Evolutionary conservation across 75 land plant genomes (phyloP), one percentile per base, ranked within the genome.

Genomic region (Selaginella tamariscina): DNA sequence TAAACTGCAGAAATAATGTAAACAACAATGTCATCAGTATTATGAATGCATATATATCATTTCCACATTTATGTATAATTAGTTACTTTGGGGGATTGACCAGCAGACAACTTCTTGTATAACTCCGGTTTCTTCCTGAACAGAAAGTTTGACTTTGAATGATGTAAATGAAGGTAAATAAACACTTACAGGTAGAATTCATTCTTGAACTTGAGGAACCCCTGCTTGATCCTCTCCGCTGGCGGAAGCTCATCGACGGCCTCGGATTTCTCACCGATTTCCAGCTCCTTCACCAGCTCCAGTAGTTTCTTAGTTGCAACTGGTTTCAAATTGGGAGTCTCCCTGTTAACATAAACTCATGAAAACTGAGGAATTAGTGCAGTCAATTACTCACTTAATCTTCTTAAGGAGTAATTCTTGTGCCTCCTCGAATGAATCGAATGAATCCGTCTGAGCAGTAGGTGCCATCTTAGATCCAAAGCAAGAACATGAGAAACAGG

Each of bases 71-170:
- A 49, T 15, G 55, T 5, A 72, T 68, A 29, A 27, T 54, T 18
- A 21, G 15, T 70, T 59, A 82, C 90, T 85, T 89, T 89, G 29
- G 95, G 95, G 29, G 77, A 68, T 70, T 89, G 95, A 44, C 30
- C 78, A 1, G 75, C 62, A 0, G 88, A 78, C 32, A 89, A 88
- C 27, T 71, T 72, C 68, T 79, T 66, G 60, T 66, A 89, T 23
- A 71, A 80, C n/a, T 74, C 84, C 23, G 74, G 73, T 39, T 88
- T 77, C 68, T 88, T 79, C 80, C 94, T 89, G 82, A 23, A n/a
- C 26, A 27, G 29, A 27, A 11, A 21, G 30, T 20, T 28, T 33
- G 32, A 13, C 1, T 9, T 22, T 1, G 29, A 1, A 18, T 55
- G 33, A 24, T 31, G 24, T 30, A 26, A 54, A 30, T 30, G 70